Evolutionary conservation across 352 stramenopile genomes (phyloP), one percentile per base, ranked within the genome.

Genomic region (Phytopythium montanum): DNA sequence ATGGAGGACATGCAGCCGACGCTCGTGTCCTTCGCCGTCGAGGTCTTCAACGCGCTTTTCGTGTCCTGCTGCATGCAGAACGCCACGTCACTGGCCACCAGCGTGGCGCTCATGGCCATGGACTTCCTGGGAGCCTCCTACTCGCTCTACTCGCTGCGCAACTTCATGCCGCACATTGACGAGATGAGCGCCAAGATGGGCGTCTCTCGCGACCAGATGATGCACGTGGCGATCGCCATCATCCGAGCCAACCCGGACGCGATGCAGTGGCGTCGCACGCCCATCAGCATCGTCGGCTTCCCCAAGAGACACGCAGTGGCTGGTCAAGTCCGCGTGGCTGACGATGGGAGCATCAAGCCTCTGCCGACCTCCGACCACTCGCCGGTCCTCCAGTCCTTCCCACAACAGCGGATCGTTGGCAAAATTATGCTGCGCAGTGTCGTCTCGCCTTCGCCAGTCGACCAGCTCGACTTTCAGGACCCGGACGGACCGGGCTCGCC

Each of bases 41-140:
- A 77, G 45, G 65, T 76, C 13, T 77, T 74, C 52, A 70, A 66
- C 33, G 39, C 66, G 31, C 42, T 75, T 2, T 77, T 74, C 44
- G 55, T 77, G 14, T 70, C 66, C 4, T 62, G 62, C 46, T 76
- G 65, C 18, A 73, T 76, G 62, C 66, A 65, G 16, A 65, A 62
- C 33, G 21, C 60, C 4, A 65, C 58, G 9, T 70, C 69, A 18
- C 44, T 65, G 3, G 61, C 50, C 12, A 61, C 68, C 8, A 77
- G 60, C 7, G 39, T 65, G 2, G 46, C 55, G 23, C 59, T 73
- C 31, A 66, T 78, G 51, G 23, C 45, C 23, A 36, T 57, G 18
- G 69, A 77, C 59, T 77, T 64, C 19, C 16, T 65, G 1, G n/a
- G n/a, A n/a, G n/a, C n/a, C n/a, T n/a, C n/a, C n/a, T 42, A 56